Evolutionary conservation across 1,284 basidiomycete genomes (phyloP).

Genomic region (Ustilago lituana): DNA sequence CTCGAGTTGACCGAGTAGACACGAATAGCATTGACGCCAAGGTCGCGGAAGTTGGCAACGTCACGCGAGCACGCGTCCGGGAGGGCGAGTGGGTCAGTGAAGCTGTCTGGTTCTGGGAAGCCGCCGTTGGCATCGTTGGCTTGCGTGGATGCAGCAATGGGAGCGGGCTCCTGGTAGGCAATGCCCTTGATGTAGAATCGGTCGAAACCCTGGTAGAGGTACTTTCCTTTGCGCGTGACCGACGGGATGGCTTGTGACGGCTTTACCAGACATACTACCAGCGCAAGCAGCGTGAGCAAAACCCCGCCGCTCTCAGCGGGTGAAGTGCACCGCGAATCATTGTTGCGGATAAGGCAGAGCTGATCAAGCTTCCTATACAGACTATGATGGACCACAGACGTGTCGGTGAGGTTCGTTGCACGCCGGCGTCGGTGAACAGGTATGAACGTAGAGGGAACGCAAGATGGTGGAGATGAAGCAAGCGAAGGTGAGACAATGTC

Average conservation of each 20-base stretch:
- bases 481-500: too few species aligned
- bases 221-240: slow-evolving; percentile 74
- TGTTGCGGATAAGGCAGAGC: too few species aligned
- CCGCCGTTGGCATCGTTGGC: slow-evolving; percentile 70
- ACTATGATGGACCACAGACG: background rate
- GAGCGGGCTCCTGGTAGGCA: slow-evolving; percentile 87
- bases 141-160: slow-evolving; percentile 68
- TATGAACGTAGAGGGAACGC: background rate
- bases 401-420: too few species aligned
- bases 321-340: slow-evolving; percentile 12
- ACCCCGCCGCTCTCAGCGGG: slow-evolving; percentile 13
- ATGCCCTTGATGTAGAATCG: slow-evolving; percentile 91
- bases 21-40: slow-evolving; percentile 74
- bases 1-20: slow-evolving; percentile 77
- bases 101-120: slow-evolving; percentile 79
- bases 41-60: slow-evolving; percentile 75
- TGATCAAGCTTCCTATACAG: too few species aligned
- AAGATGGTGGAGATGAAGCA: too few species aligned
- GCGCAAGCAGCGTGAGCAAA: slow-evolving; percentile 12
- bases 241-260: slow-evolving; percentile 21
- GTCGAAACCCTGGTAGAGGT: slow-evolving; percentile 77
- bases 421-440: background rate
- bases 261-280: slow-evolving; percentile 4
- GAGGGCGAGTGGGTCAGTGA: slow-evolving; percentile 78
- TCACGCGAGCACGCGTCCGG: slow-evolving; percentile 79